Conservation (phyloP, 106 monocot genomes). For the Apostasia shenzhenica region DNA sequence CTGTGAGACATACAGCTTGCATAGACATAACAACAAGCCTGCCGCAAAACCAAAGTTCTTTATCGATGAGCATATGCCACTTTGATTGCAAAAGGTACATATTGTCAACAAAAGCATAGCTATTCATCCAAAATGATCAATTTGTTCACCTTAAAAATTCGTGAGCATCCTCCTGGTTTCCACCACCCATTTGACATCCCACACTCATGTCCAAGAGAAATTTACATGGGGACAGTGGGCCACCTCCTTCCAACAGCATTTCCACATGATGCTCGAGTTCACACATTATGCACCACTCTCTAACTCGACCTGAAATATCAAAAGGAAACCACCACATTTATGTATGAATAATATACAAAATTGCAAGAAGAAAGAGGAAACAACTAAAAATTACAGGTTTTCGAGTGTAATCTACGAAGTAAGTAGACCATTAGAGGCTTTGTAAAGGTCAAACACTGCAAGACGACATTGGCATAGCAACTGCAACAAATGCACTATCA, state of each 20-base stretch:
- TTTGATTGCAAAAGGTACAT: not conserved
- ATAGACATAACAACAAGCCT: conserved; percentile 91
- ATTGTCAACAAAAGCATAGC: too few relatives aligned
- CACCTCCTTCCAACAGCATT: conserved; percentile 55
- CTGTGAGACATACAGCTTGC: conserved; percentile 82
- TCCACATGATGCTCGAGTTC: conserved; percentile 90
- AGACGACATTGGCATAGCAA: conserved; percentile 94
- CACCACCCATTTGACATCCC: conserved; percentile 82
- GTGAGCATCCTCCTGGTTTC: conserved; percentile 97
- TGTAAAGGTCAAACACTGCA: conserved; percentile 90
- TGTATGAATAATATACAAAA: not conserved
- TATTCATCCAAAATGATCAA: not conserved
- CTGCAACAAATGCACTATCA: conserved; percentile 29
- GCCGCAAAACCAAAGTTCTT: not conserved
- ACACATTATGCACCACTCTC: conserved; percentile 92
- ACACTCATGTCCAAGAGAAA: conserved; percentile 81
- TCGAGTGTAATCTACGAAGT: conserved; percentile 73
- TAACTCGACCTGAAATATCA: conserved; percentile 37
- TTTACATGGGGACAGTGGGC: conserved; percentile 65
- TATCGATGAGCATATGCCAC: not conserved
- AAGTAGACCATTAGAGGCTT: conserved; percentile 87
- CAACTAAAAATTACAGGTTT: conserved; percentile 50
- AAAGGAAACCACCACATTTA: not conserved
- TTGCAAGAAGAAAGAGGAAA: too few relatives aligned
- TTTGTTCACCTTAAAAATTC: conserved; percentile 75